A percentile compares a stretch with the other conserved stretches of the same genome.
Conservation (phyloP, 2,329 filamentous ascomycete species). For the Colletotrichum sojae region DNA sequence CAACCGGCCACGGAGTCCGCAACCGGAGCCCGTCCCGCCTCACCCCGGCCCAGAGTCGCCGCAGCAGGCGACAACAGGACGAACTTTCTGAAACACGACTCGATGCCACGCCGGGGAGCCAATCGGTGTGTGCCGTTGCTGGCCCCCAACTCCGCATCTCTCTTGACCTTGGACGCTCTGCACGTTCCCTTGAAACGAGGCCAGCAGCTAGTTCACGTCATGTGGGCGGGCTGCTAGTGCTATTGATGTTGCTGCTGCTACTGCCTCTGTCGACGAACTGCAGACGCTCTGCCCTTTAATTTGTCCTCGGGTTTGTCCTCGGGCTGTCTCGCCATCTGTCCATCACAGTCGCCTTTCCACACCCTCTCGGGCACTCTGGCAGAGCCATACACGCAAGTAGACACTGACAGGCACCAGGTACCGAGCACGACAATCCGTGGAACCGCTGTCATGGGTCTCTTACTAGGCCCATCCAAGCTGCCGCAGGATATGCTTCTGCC, state of each 20-base stretch:
- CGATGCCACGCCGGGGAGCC: slow-evolving; percentile 21
- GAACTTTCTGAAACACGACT: slow-evolving; percentile 32
- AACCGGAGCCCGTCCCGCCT: slow-evolving; percentile 17
- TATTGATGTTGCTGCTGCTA: too few species aligned
- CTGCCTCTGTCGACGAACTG: background rate
- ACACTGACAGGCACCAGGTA: slow-evolving; percentile 2
- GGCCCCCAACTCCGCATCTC: background rate
- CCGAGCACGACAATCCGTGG: slow-evolving; percentile 19
- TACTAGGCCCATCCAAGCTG: slow-evolving; percentile 29
- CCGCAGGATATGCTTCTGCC: slow-evolving; percentile 14
- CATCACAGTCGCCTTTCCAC: background rate
- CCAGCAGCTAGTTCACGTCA: slow-evolving; percentile 16
- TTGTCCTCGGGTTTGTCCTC: slow-evolving; percentile 3
- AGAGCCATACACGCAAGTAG: background rate
- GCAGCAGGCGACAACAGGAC: slow-evolving; percentile 21
- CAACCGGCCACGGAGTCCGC: slow-evolving; percentile 11
- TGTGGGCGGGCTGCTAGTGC: background rate
- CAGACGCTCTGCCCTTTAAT: slow-evolving; percentile 9
- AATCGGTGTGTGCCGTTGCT: slow-evolving; percentile 25
- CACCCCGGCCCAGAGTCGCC: slow-evolving; percentile 12
- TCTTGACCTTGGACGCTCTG: slow-evolving; percentile 16
- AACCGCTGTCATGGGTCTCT: slow-evolving; percentile 29
- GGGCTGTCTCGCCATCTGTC: background rate
- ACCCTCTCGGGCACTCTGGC: background rate
- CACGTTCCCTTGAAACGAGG: slow-evolving; percentile 37